A percentile compares a stretch with the other conserved stretches of the same genome.
Conservation (phyloP, 345 rosid species). For the Acer campestre region DNA sequence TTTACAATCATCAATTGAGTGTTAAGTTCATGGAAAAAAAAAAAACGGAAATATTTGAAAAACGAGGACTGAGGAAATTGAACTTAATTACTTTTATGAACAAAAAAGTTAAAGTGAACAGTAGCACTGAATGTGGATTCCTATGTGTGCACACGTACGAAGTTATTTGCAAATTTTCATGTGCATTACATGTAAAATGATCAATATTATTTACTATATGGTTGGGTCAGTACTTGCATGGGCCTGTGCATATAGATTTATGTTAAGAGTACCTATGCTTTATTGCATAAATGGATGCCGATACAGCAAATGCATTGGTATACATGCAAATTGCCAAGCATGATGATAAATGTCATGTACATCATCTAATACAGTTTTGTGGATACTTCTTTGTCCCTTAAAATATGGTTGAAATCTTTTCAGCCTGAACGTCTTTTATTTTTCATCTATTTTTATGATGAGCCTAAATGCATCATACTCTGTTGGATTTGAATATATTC, state of each 20-base stretch:
- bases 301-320: not conserved
- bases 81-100: not conserved
- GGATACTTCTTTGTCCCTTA: not conserved
- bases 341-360: not conserved
- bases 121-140: not conserved
- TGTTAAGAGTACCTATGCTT: not conserved
- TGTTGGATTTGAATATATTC: conserved; percentile 1
- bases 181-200: not conserved
- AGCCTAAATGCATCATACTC: not conserved
- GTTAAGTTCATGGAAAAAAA: not conserved
- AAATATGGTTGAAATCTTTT: not conserved
- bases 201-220: not conserved
- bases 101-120: not conserved
- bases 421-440: not conserved
- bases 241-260: conserved; percentile 1
- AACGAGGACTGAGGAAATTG: not conserved
- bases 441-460: not conserved
- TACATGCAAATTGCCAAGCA: not conserved
- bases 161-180: not conserved
- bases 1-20: not conserved
- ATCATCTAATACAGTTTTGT: not conserved
- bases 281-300: not conserved
- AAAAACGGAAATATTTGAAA: not conserved
- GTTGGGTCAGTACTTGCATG: conserved; percentile 8
- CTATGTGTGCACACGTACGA: not conserved